Evolutionary conservation across 768 basidiomycete species (phyloP), one percentile per base, ranked within the genome.

Genomic region (Suillus placidus): DNA sequence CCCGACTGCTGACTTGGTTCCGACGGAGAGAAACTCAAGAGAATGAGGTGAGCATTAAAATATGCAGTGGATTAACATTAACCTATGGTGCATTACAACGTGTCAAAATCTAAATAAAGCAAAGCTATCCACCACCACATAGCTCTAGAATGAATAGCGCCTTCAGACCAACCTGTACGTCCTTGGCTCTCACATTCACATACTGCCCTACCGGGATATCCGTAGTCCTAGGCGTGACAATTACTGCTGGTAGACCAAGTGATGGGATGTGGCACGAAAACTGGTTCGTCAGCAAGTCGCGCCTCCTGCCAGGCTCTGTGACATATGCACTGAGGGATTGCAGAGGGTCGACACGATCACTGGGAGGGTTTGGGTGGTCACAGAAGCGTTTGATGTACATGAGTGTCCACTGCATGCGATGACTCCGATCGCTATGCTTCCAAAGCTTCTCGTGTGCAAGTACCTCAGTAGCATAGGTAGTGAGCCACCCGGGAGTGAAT

Each of bases 401-500:
- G 58, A 78, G 65, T 18, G 78, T 74, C 85, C 85, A 87, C 69
- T 78, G 80, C 54, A 61, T 66, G 30, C 75, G 49, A 62, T 86
- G 80, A 2, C 66, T 69, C 23, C 71, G 68, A 26, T 80, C 72
- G 8, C 73, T 68, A 6, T 76, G 72, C 62, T 73, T 78, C 51
- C 69, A 58, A 38, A 74, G 69, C 42, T 69, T 74, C 62, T 88
- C 85, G 52, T 70, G 72, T 35, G 71, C 69, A 54, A 72, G 74
- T 43, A 84, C 71, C 45, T 83, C 73, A 2, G 76, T 68, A 10
- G 77, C 81, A 63, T 85, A 80, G 13, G 72, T 74, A 70, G 77
- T 73, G 71, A 93, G 69, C 75, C 82, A 83, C 37, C 80, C 77
- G 3, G 70, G 57, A 37, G 79, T 79, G 70, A 91, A 88, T 4